Percentiles rank a stretch among this genome's conserved stretches.
Evolutionary conservation across 768 basidiomycete genomes (phyloP).

Genomic region (Xerocomellus amylosporus): DNA sequence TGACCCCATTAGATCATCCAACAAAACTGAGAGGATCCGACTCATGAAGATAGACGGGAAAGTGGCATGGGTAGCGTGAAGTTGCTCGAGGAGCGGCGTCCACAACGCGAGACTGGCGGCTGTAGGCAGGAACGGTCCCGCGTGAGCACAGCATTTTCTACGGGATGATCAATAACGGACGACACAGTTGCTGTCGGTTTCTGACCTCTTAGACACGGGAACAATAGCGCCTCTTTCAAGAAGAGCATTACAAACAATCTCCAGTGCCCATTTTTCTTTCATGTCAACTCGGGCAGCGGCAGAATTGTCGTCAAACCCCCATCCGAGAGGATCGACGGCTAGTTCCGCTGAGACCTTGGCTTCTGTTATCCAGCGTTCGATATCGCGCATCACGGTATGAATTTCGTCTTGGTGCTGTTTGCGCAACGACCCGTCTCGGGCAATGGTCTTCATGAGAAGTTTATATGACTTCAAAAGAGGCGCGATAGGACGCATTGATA

Average conservation of each 20-base stretch:
- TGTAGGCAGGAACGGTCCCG: conserved; percentile 48
- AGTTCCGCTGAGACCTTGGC: conserved; percentile 59
- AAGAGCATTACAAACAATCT: conserved; percentile 62
- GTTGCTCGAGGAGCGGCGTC: conserved; percentile 59
- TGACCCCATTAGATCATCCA: conserved; percentile 17
- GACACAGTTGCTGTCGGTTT: neutral
- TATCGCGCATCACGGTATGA: conserved; percentile 48
- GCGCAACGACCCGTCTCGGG: conserved; percentile 62
- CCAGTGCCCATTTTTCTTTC: conserved; percentile 66
- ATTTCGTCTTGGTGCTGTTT: conserved; percentile 51
- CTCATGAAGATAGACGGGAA: conserved; percentile 50
- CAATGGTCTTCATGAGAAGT: conserved; percentile 53
- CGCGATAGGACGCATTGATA: conserved; percentile 51
- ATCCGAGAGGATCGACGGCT: conserved; percentile 44
- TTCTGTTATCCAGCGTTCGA: conserved; percentile 81
- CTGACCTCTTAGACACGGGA: conserved; percentile 81
- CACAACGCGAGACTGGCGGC: conserved; percentile 56
- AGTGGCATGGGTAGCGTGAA: conserved; percentile 53
- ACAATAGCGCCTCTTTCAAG: conserved; percentile 73
- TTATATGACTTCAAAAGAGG: conserved; percentile 80
- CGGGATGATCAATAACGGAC: conserved; percentile 1
- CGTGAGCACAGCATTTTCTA: conserved; percentile 55
- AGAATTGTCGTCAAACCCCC: conserved; percentile 35
- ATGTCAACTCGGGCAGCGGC: conserved; percentile 41
- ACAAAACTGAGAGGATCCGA: conserved; percentile 41